Evolutionary conservation across 345 rosid genomes (phyloP), one percentile per base, ranked within the genome.

Genomic region (Raphanus sativus): DNA sequence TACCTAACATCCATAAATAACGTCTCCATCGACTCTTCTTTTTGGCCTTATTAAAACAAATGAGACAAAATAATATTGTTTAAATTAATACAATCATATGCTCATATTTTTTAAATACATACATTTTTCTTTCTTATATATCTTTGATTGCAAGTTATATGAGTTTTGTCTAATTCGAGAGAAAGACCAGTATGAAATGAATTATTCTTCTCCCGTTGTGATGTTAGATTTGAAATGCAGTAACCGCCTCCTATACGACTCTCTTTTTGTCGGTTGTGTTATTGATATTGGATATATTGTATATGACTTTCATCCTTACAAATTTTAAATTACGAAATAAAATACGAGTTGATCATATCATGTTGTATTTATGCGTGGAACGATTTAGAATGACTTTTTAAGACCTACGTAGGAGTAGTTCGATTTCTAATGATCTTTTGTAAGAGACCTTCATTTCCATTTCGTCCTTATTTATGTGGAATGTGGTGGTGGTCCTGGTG

Each of bases 1-100:
- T 62, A 78, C 81, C 74, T 73, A 78, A 78, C 77, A 67, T 72
- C 25, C 73, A 73, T 73, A 67, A 67, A 67, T 61, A 61, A 67
- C 65, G 77, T 79, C 74, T 28, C 50, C 66, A 79, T 79, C 78
- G 17, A 52, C 65, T 36, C 74, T 72, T 48, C 56, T 67, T 67
- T 73, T 73, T 67, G 70, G 81, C 65, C 69, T 79, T 68, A 61
- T 48, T n/a, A 48, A 73, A 70, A 73, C 40, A 34, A 73, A 66
- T 16, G 50, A 61, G 52, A 60, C 59, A 25, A 78, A 48, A 13
- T 48, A 48, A 60, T 48, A 56, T 34, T 45, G 8, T 72, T 21
- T 1, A 12, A 11, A 45, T 45, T 45, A 45, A 13, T 45, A 13
- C 52, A 45, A 48, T 48, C 55, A 48, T 48, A 70, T 40, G 54